Evolutionary conservation across 2,329 filamentous ascomycete genomes (phyloP).

Genomic region (Calonectria pseudoturangicola): DNA sequence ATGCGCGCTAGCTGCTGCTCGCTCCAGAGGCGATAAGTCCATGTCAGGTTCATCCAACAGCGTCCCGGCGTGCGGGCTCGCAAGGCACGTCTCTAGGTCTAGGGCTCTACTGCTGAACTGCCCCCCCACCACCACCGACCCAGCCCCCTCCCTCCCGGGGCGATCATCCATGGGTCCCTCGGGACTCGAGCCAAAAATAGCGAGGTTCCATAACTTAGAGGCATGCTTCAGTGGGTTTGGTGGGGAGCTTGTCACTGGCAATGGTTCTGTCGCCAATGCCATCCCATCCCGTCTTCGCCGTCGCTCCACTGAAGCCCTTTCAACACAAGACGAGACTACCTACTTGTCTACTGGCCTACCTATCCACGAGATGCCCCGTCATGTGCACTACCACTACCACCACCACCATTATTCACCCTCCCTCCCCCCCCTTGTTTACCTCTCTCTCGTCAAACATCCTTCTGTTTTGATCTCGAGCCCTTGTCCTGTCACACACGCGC

Average conservation of each 20-base stretch:
- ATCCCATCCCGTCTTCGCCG: constrained; percentile 3
- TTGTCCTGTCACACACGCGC: constrained; percentile 7
- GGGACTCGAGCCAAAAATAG: constrained; percentile 27
- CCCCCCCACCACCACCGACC: neutral
- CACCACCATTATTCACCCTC: neutral
- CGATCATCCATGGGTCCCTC: constrained; percentile 24
- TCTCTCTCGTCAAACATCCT: constrained; percentile 11
- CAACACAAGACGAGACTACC: constrained; percentile 10
- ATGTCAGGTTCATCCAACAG: neutral
- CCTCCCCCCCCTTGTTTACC: constrained; percentile 16
- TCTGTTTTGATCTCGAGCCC: constrained; percentile 14
- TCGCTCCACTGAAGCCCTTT: constrained; percentile 9
- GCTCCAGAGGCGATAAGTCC: constrained; percentile 1
- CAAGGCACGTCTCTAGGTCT: neutral
- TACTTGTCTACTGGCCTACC: too few relatives aligned
- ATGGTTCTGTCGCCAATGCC: constrained; percentile 24
- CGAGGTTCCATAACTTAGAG: constrained; percentile 26
- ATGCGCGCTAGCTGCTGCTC: constrained; percentile 9
- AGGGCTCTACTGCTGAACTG: constrained; percentile 10
- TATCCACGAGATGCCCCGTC: constrained; percentile 25
- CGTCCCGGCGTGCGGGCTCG: neutral
- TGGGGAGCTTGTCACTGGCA: neutral
- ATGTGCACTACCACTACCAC: constrained; percentile 11
- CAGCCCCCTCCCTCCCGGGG: constrained; percentile 1
- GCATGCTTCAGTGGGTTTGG: constrained; percentile 1